phyloP scores from a whole-genome alignment of 768 basidiomycete genomes.

The Candolleomyces aberdarensis region DNA sequence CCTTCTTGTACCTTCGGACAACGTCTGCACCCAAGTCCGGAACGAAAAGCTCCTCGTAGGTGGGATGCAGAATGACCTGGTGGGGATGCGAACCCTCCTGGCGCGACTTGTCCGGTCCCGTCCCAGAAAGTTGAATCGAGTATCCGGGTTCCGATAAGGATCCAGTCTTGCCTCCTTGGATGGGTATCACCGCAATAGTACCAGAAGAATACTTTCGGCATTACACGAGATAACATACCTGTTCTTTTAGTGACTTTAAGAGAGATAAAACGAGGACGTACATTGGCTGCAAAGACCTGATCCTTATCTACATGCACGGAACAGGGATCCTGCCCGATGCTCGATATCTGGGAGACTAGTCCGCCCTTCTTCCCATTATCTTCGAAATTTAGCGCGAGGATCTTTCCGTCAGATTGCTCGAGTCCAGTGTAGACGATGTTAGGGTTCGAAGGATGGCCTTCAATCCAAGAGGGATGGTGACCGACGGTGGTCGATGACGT shows the following conservation, averaged over 20 bases:
- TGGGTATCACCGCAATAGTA: slow-evolving; percentile 51
- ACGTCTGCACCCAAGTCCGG: slow-evolving; percentile 77
- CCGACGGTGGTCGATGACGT: slow-evolving; percentile 48
- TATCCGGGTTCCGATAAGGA: slow-evolving; percentile 37
- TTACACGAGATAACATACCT: background rate
- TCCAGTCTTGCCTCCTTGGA: slow-evolving; percentile 41
- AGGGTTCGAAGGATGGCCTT: slow-evolving; percentile 51
- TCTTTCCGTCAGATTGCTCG: slow-evolving; percentile 64
- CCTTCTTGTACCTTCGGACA: slow-evolving; percentile 53
- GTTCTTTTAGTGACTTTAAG: background rate
- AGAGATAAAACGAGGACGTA: slow-evolving; percentile 35
- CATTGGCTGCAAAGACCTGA: slow-evolving; percentile 68
- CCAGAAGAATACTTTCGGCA: slow-evolving; percentile 65
- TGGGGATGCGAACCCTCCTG: slow-evolving; percentile 79
- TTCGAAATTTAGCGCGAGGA: slow-evolving; percentile 58
- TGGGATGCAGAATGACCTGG: slow-evolving; percentile 54
- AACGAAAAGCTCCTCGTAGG: slow-evolving; percentile 57
- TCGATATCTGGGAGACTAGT: slow-evolving; percentile 45
- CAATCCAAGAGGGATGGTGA: slow-evolving; percentile 75
- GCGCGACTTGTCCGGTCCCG: slow-evolving; percentile 62
- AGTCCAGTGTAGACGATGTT: slow-evolving; percentile 64
- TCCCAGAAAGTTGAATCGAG: slow-evolving; percentile 43
- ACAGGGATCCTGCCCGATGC: slow-evolving; percentile 63
- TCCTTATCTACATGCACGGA: slow-evolving; percentile 55
- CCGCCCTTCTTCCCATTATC: slow-evolving; percentile 43